Base-by-base conservation (phyloP, 305 asterid genomes). In the Fraxinus floribunda region DNA sequence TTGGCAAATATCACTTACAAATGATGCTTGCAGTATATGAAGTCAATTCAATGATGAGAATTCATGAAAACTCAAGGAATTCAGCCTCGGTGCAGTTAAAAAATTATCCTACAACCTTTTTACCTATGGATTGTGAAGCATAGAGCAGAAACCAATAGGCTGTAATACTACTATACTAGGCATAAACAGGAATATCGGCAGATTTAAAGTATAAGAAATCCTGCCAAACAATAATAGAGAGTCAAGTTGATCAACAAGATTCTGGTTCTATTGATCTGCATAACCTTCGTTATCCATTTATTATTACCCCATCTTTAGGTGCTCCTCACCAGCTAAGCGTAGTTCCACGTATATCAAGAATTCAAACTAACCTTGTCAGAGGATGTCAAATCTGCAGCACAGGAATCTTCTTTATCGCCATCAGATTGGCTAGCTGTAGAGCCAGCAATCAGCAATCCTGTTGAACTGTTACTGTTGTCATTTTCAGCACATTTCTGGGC, bases 281-380 rank as follows among this genome's bases (percentile, higher is more conserved):
- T 77, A 79, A 32, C 34, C n/a, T 3, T 22, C 9, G 57, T 18
- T 81, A 64, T 77, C 26, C 32, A 36, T 34, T 38, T 7, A 29
- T 13, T 49, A 41, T 30, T 78, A 39, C 34, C 10, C 60, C 29
- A 57, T 18, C 77, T 38, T 22, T 38, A 83, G 62, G 49, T 81
- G 71, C 68, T 74, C 13, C 38, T 73, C 41, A 71, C 4, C 72
- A 82, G 66, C 75, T 32, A 60, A 36, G 26, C 30, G 46, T 66
- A 26, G 39, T 46, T 72, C 49, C 46, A 55, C 11, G 34, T 30
- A 70, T 15, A 72, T 2, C n/a, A 55, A 86, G 79, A 66, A 35
- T 75, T 66, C 57, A 71, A 83, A 86, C 92, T 85, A 72, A 93
- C 97, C 98, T 90, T 85, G 64, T 85, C 79, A 66, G 81, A 49